Evolutionary conservation across 306 rosid genomes (phyloP).

Genomic region (Cyclanthera cordifolia): DNA sequence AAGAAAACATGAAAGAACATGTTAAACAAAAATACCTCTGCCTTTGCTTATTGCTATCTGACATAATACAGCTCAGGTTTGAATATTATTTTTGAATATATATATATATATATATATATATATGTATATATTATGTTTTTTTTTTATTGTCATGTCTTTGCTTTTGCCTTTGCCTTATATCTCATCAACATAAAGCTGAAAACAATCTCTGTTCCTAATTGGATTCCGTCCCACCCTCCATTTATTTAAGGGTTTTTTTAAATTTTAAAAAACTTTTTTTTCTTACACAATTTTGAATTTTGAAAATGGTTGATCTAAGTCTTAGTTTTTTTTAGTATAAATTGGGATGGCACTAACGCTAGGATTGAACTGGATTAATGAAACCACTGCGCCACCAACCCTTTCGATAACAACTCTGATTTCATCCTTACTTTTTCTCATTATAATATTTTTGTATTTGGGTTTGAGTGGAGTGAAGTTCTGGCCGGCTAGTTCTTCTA

Average conservation of each 20-base stretch:
- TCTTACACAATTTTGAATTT: not conserved
- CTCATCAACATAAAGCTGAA: slow-evolving; percentile 7
- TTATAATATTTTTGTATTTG: not conserved
- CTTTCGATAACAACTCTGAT: too few relatives aligned
- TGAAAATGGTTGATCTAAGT: not conserved
- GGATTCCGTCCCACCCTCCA: slow-evolving; percentile 7
- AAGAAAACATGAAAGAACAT: not conserved
- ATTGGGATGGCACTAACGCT: too few relatives aligned
- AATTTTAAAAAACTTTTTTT: too few relatives aligned
- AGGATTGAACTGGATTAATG: too few relatives aligned
- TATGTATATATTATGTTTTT: too few relatives aligned
- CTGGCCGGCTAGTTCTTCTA: too few relatives aligned
- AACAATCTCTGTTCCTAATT: not conserved
- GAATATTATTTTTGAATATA: not conserved
- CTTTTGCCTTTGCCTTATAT: slow-evolving; percentile 6
- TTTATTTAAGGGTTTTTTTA: not conserved
- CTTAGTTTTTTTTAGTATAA: not conserved
- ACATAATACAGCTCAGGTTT: slow-evolving; percentile 6
- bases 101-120: too few relatives aligned
- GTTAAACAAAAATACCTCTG: not conserved
- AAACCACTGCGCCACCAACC: too few relatives aligned
- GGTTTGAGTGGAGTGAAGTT: too few relatives aligned
- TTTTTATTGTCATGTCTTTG: not conserved
- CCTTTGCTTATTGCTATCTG: slow-evolving; percentile 1
- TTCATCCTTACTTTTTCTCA: too few relatives aligned